Evolutionary conservation across 2,329 filamentous ascomycete genomes (phyloP).

Genomic region (Aspergillus fijiensis): DNA sequence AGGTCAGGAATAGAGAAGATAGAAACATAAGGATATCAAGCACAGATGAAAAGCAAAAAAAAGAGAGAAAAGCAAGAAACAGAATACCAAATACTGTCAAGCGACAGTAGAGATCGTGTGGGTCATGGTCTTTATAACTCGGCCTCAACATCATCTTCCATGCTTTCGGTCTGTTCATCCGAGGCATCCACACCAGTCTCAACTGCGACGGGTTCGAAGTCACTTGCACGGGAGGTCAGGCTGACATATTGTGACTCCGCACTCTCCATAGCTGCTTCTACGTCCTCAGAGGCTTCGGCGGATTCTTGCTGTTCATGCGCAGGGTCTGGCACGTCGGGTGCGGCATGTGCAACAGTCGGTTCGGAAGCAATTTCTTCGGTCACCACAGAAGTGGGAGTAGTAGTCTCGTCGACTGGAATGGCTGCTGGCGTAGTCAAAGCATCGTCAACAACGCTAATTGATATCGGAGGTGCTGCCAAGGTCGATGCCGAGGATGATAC

Average conservation of each 20-base stretch:
- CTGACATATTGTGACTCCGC: conserved; percentile 35
- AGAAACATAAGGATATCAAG: conserved; percentile 4
- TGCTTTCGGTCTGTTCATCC: conserved; percentile 30
- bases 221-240: conserved; percentile 33
- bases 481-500: conserved; percentile 49
- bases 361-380: neutral
- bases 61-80: conserved; percentile 8
- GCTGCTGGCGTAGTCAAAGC: neutral
- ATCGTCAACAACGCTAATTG: neutral
- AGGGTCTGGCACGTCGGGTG: neutral
- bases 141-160: neutral
- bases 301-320: neutral
- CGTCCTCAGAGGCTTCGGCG: neutral
- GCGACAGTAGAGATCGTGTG: neutral
- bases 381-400: neutral
- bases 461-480: neutral
- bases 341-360: neutral
- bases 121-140: neutral
- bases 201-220: conserved; percentile 34
- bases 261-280: conserved; percentile 32
- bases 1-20: neutral
- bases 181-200: conserved; percentile 42
- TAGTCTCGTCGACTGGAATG: neutral
- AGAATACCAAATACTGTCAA: conserved; percentile 8
- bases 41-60: conserved; percentile 8